Percentiles rank a stretch among this genome's conserved stretches.
These are phyloP conservation scores for Aspergillus cristatus DNA, from an alignment of 495 filamentous ascomycete species.

Conservation along the genomic window DNA sequence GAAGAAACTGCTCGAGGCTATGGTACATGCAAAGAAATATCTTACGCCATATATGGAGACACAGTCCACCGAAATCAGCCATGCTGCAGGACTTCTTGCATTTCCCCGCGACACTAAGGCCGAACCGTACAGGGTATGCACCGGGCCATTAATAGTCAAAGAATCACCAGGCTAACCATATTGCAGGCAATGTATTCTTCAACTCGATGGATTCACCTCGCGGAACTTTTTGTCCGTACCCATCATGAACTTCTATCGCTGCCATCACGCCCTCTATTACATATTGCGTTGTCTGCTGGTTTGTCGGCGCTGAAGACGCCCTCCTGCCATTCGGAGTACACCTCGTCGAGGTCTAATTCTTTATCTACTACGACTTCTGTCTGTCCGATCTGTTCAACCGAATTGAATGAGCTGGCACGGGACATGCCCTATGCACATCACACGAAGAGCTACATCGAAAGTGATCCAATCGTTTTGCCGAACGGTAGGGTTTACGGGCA, in stretches of 20 bases:
- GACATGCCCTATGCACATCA: slow-evolving; percentile 91
- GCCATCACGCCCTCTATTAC: slow-evolving; percentile 73
- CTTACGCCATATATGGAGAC: slow-evolving; percentile 57
- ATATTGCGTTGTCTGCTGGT: slow-evolving; percentile 84
- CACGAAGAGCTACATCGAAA: slow-evolving; percentile 83
- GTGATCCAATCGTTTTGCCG: slow-evolving; percentile 75
- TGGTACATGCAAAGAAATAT: slow-evolving; percentile 70
- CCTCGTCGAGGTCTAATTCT: slow-evolving; percentile 49
- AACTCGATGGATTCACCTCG: slow-evolving; percentile 63
- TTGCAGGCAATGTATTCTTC: slow-evolving; percentile 60
- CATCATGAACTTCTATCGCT: slow-evolving; percentile 83
- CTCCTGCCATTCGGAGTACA: slow-evolving; percentile 69
- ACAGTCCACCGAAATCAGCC: slow-evolving; percentile 57
- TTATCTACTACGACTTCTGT: slow-evolving; percentile 53
- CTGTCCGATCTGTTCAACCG: slow-evolving; percentile 91
- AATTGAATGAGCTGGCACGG: slow-evolving; percentile 83
- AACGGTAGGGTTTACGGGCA: slow-evolving; percentile 82
- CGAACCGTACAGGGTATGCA: slow-evolving; percentile 55
- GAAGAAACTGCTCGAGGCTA: slow-evolving; percentile 62
- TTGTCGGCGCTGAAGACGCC: slow-evolving; percentile 94
- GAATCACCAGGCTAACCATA: slow-evolving; percentile 5
- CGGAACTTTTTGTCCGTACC: slow-evolving; percentile 74
- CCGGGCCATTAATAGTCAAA: too few species aligned
- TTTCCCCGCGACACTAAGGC: slow-evolving; percentile 51
- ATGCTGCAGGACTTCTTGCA: slow-evolving; percentile 74